phyloP scores from a whole-genome alignment of 768 basidiomycete genomes.

The Panaeolus cyanescens region DNA sequence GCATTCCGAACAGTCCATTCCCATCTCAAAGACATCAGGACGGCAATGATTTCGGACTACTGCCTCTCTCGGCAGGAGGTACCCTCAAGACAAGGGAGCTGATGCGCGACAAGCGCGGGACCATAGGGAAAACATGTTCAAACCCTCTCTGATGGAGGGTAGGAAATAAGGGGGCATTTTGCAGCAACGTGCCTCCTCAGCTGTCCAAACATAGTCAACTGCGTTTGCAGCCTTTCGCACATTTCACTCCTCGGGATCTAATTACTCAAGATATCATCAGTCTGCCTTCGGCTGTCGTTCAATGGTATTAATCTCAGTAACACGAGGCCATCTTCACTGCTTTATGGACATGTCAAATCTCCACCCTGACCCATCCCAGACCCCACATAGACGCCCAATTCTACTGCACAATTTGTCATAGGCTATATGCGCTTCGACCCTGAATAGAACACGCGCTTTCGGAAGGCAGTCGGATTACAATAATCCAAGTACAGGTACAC shows the following conservation, averaged over 20 bases:
- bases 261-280: background rate
- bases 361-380: background rate
- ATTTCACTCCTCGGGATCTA: background rate
- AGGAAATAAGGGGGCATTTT: background rate
- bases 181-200: background rate
- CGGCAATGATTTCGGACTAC: background rate
- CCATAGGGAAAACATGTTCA: background rate
- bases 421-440: slow-evolving; percentile 3
- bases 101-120: background rate
- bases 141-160: background rate
- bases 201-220: background rate
- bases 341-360: background rate
- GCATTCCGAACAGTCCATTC: background rate
- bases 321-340: background rate
- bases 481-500: slow-evolving; percentile 1
- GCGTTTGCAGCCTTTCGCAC: background rate
- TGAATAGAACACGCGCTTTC: background rate
- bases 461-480: slow-evolving; percentile 7
- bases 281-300: background rate
- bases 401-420: background rate
- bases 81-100: background rate
- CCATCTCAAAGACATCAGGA: background rate
- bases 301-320: background rate
- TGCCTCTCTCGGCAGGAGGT: background rate
- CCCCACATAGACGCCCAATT: background rate